Base-by-base conservation (phyloP, 176 grass and related monocot genomes). In the Eleusine indica region DNA sequence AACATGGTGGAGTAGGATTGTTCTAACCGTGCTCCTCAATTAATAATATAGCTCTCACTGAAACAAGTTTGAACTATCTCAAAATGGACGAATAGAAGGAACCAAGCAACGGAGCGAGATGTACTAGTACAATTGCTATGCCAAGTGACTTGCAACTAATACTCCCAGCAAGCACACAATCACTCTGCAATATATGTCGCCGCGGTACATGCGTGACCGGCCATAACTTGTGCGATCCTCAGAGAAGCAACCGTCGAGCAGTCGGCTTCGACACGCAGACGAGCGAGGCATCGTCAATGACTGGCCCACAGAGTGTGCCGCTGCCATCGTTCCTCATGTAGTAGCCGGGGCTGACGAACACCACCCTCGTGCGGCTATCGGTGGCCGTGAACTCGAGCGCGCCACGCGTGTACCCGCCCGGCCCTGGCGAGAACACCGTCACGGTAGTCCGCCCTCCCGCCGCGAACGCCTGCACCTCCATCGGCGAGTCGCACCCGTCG, bases 401-500 rank as follows among this genome's bases (percentile, higher is more conserved):
- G 25, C 65, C 88, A 14, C 79, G 79, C 75, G 16, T 74, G 86
- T 22, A 69, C n/a, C 88, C 91, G 35, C 88, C 88, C 0, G 15
- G 30, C 5, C 88, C 92, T 1, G 29, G 39, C 8, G 92, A 91
- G 67, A 74, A 60, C 72, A 91, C 74, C 18, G 73, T 40, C 3
- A 84, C 67, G 37, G 48, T 68, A 39, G 25, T 9, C 16, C 4
- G 81, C n/a, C 4, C 86, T 16, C 61, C 35, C 44, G 51, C 92
- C n/a, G 89, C 92, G 83, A 84, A 89, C n/a, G 88, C 92, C 71
- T 86, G 74, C 42, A 94, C 80, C 35, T 37, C 43, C 86, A 92
- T 74, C 5, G 81, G 13, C 3, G 32, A 40, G 3, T 0, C 42
- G 82, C 92, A 94, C 32, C 78, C 89, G 85, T 92, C 16, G 7